Conservation (phyloP, 2,329 filamentous ascomycete species). For the Plenodomus lindquistii region DNA sequence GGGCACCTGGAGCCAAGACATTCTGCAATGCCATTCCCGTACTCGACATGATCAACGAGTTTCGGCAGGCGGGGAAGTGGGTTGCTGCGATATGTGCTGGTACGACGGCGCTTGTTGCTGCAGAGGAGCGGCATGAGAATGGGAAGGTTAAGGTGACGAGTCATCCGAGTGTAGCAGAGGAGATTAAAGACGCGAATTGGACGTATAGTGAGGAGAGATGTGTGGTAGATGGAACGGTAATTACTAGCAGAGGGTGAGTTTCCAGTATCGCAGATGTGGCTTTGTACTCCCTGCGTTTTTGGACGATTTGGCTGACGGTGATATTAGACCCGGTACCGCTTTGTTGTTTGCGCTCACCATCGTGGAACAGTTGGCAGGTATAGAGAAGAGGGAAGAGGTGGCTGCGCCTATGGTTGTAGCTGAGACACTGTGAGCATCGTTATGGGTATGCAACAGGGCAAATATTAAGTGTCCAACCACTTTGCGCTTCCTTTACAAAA, state of each 20-base stretch:
- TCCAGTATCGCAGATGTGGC: neutral
- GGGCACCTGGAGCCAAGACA: conserved; percentile 43
- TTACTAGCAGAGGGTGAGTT: conserved; percentile 35
- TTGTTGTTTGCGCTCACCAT: conserved; percentile 45
- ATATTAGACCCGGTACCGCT: conserved; percentile 43
- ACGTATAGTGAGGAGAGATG: conserved; percentile 36
- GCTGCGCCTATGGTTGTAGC: conserved; percentile 53
- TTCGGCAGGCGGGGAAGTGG: conserved; percentile 34
- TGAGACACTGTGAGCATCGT: conserved; percentile 20
- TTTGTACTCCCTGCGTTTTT: neutral
- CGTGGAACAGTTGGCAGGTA: conserved; percentile 43
- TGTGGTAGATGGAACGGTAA: neutral
- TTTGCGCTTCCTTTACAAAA: too few species aligned
- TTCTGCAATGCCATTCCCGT: conserved; percentile 32
- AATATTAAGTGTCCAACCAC: neutral
- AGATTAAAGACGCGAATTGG: conserved; percentile 38
- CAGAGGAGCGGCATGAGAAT: conserved; percentile 18
- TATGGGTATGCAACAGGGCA: neutral
- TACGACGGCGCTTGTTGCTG: conserved; percentile 43
- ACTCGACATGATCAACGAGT: conserved; percentile 34
- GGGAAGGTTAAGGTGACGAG: conserved; percentile 38
- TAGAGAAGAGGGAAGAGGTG: conserved; percentile 54
- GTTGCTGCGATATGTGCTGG: conserved; percentile 46
- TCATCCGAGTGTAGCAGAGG: conserved; percentile 44
- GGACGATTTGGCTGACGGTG: neutral